Conservation (phyloP, 495 filamentous ascomycete species). For the Thermothielavioides terrestris region DNA sequence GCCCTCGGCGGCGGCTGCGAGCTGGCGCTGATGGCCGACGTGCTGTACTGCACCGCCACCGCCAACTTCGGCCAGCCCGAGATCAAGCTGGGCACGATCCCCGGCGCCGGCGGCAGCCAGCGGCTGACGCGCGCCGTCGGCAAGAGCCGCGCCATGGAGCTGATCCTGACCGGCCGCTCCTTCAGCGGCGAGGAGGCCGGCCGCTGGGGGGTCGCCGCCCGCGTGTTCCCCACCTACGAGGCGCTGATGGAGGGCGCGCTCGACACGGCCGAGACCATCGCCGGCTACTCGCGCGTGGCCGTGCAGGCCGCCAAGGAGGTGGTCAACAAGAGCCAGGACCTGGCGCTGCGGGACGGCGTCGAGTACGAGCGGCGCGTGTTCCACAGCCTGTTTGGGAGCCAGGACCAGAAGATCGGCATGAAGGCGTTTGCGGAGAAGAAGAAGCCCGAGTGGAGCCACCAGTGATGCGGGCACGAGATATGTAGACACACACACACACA, state of each 20-base stretch:
- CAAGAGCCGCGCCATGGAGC: constrained; percentile 87
- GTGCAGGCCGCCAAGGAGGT: constrained; percentile 94
- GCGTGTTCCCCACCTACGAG: constrained; percentile 71
- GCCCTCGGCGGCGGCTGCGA: constrained; percentile 94
- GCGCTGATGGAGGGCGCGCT: constrained; percentile 69
- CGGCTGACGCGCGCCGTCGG: constrained; percentile 80
- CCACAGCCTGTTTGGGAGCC: constrained; percentile 82
- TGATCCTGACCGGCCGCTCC: constrained; percentile 78
- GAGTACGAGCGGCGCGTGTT: constrained; percentile 92
- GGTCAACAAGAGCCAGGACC: constrained; percentile 92
- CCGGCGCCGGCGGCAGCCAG: constrained; percentile 87
- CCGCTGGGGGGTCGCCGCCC: constrained; percentile 83
- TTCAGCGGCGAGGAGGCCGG: constrained; percentile 76
- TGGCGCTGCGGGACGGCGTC: constrained; percentile 75
- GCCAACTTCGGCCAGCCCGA: constrained; percentile 95
- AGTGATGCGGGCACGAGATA: constrained; percentile 53
- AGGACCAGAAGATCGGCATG: constrained; percentile 98
- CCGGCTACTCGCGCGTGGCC: constrained; percentile 67
- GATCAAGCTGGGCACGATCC: constrained; percentile 87
- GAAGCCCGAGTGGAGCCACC: constrained; percentile 83
- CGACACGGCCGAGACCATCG: constrained; percentile 81
- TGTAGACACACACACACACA: too few relatives aligned
- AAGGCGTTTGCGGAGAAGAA: constrained; percentile 89
- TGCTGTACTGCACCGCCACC: constrained; percentile 74
- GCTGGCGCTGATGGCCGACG: constrained; percentile 94